Evolutionary conservation across 208 protist genomes (phyloP).

Genomic region (Balamuthia mandrillaris): DNA sequence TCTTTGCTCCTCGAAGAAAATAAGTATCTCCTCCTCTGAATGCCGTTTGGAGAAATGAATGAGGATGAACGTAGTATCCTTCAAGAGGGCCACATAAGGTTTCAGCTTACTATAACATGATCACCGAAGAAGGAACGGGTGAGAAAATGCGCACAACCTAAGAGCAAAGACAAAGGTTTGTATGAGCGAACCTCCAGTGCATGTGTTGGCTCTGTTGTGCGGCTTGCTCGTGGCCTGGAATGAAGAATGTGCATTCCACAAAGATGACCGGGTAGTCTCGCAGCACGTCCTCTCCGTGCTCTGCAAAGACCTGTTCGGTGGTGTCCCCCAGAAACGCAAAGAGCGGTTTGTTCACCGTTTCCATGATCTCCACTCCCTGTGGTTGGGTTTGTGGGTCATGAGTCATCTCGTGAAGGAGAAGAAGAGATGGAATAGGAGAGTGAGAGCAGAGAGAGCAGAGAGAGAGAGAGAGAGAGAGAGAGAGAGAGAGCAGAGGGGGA

Average conservation of each 20-base stretch:
- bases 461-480: no score
- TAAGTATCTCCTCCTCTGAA: background rate
- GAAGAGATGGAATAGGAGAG: background rate
- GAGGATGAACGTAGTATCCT: background rate
- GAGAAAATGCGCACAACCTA: background rate
- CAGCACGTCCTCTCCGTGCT: background rate
- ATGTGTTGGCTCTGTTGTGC: background rate
- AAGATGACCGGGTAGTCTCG: background rate
- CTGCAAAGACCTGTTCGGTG: background rate
- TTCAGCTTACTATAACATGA: background rate
- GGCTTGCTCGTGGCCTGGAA: background rate
- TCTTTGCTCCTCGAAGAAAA: background rate
- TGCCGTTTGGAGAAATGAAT: conserved; percentile 15
- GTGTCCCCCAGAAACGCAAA: conserved; percentile 7
- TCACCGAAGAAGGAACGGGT: no score
- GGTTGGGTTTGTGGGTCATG: no score
- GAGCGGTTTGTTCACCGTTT: background rate
- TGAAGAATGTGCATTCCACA: background rate
- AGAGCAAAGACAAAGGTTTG: background rate
- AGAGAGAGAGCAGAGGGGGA: no score
- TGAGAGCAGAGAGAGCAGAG: no score
- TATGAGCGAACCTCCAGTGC: background rate
- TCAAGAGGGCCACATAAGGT: background rate
- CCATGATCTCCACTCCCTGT: no score
- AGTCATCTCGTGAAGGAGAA: no score